Conservation (phyloP, 1,284 basidiomycete genomes). For the Marasmius tenuissimus region DNA sequence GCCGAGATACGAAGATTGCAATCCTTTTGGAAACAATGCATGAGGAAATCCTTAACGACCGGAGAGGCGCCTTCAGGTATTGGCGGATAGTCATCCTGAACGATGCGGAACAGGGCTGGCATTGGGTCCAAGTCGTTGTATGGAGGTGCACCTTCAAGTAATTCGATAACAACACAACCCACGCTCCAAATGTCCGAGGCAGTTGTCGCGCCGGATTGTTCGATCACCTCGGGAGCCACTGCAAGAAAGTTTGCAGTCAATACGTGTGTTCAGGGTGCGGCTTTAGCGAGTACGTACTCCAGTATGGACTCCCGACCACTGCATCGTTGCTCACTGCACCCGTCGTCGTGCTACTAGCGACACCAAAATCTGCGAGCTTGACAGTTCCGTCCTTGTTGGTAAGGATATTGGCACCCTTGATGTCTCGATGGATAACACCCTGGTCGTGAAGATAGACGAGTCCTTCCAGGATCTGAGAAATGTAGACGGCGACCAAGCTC, state of each 20-base stretch:
- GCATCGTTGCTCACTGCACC: slow-evolving; percentile 80
- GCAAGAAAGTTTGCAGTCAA: slow-evolving; percentile 19
- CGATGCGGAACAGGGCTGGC: slow-evolving; percentile 97
- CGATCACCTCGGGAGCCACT: slow-evolving; percentile 98
- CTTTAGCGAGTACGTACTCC: slow-evolving; percentile 68
- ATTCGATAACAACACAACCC: slow-evolving; percentile 95
- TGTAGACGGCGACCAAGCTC: slow-evolving; percentile 90
- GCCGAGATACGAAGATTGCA: slow-evolving; percentile 92
- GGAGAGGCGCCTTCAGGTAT: slow-evolving; percentile 94
- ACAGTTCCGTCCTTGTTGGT: slow-evolving; percentile 99
- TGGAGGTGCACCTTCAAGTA: slow-evolving; percentile 94
- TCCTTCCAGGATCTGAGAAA: slow-evolving; percentile 91
- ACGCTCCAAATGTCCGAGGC: slow-evolving; percentile 98
- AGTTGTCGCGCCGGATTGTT: slow-evolving; percentile 94
- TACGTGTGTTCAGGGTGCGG: not conserved
- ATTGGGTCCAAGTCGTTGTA: slow-evolving; percentile 96
- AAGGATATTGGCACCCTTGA: slow-evolving; percentile 96
- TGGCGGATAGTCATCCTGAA: slow-evolving; percentile 95
- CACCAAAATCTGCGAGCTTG: slow-evolving; percentile 94
- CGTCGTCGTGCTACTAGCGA: slow-evolving; percentile 73
- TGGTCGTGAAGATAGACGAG: slow-evolving; percentile 95
- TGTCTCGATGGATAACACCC: slow-evolving; percentile 98
- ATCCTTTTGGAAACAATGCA: slow-evolving; percentile 98
- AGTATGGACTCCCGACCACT: slow-evolving; percentile 96
- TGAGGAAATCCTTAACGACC: slow-evolving; percentile 94